Conservation (phyloP, 148 eudicot genomes). For the Rhododendron griersonianum region DNA sequence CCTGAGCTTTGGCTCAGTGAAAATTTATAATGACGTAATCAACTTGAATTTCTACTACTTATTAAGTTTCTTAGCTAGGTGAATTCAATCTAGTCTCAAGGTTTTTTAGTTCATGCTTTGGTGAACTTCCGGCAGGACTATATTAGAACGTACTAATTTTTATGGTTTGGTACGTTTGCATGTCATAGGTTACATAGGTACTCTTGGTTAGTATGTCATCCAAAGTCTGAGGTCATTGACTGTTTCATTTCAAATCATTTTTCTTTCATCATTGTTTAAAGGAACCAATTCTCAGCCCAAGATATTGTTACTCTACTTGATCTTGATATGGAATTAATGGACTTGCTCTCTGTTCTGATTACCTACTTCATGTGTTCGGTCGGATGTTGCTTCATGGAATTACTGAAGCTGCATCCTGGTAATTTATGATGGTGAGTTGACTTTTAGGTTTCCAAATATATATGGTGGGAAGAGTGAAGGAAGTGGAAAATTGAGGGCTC, state of each 20-base stretch:
- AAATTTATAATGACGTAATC: background rate
- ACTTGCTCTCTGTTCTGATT: constrained; percentile 1
- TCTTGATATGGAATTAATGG: background rate
- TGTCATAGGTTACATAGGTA: background rate
- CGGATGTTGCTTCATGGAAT: background rate
- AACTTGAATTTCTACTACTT: background rate
- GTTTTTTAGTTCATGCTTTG: background rate
- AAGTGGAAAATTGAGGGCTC: background rate
- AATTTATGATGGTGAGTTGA: background rate
- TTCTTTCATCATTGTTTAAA: background rate
- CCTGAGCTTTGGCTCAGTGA: background rate
- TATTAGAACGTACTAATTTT: background rate
- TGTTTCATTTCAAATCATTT: background rate
- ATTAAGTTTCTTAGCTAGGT: background rate
- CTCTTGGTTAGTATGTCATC: background rate
- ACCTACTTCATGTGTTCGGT: background rate
- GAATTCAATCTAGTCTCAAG: background rate
- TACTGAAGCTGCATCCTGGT: background rate
- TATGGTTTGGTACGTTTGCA: background rate
- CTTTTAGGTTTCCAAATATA: background rate
- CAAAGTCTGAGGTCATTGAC: background rate
- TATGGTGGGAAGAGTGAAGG: background rate
- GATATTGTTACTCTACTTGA: background rate
- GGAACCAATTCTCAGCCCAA: background rate
- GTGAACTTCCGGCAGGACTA: background rate